Conservation (phyloP, 2,329 filamentous ascomycete genomes). For the Tolypocladium paradoxum region DNA sequence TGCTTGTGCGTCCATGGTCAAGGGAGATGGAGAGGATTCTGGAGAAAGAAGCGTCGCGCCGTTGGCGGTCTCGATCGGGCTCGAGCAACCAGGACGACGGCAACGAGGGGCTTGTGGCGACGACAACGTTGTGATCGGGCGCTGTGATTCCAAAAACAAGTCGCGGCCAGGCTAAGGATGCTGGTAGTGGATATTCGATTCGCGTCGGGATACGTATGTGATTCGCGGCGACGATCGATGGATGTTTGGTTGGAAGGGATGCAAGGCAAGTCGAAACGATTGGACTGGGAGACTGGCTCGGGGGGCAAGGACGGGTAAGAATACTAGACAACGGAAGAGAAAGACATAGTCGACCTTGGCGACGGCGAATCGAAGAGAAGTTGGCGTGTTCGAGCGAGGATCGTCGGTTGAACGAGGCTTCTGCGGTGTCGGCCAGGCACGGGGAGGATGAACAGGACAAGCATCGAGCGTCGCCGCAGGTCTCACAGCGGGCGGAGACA, state of each 20-base stretch:
- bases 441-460: slow-evolving; percentile 4
- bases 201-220: background rate
- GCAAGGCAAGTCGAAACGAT: slow-evolving; percentile 15
- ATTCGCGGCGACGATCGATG: background rate
- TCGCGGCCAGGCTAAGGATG: background rate
- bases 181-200: background rate
- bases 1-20: background rate
- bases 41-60: background rate
- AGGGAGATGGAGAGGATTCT: background rate
- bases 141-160: background rate
- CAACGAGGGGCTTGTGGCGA: background rate
- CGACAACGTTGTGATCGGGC: background rate
- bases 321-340: slow-evolving; percentile 14
- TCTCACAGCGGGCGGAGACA: slow-evolving; percentile 8
- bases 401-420: background rate
- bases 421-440: background rate
- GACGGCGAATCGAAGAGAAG: slow-evolving; percentile 9
- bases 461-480: slow-evolving; percentile 7
- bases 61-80: background rate
- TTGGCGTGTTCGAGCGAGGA: slow-evolving; percentile 1
- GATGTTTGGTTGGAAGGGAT: slow-evolving; percentile 7
- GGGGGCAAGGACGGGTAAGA: slow-evolving; percentile 3
- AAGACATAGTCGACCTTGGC: slow-evolving; percentile 23
- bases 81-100: background rate
- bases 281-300: slow-evolving; percentile 11